A percentile compares a stretch with the other conserved stretches of the same genome.
These are phyloP conservation scores for Lithospermum erythrorhizon DNA, from an alignment of 257 asterid genomes.

Conservation along the genomic window DNA sequence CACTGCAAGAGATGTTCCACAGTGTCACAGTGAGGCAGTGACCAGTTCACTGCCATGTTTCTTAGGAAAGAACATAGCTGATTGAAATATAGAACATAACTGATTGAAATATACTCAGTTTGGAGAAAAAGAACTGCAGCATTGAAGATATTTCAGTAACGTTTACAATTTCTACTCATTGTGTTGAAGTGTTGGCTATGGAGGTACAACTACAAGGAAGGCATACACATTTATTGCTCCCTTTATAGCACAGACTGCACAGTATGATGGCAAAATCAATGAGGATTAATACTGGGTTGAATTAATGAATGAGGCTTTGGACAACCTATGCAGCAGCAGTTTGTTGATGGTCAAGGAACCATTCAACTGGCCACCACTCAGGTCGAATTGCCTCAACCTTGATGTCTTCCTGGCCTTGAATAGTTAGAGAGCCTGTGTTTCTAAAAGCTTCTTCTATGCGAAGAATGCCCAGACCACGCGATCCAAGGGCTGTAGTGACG, in stretches of 20 bases:
- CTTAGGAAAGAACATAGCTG: too few species aligned
- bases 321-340: slow-evolving; percentile 31
- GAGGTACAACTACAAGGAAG: neutral
- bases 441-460: slow-evolving; percentile 59
- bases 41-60: too few species aligned
- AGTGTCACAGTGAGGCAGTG: too few species aligned
- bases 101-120: too few species aligned
- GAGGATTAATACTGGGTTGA: too few species aligned
- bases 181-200: neutral
- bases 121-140: neutral
- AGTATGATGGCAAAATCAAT: too few species aligned
- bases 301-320: too few species aligned
- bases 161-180: too few species aligned
- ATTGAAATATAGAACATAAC: too few species aligned
- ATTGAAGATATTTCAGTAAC: neutral
- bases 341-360: slow-evolving; percentile 33
- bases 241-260: too few species aligned
- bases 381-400: slow-evolving; percentile 49
- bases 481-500: slow-evolving; percentile 66
- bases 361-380: slow-evolving; percentile 90
- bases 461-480: slow-evolving; percentile 57
- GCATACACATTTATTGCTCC: neutral
- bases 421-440: slow-evolving; percentile 24
- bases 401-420: slow-evolving; percentile 49
- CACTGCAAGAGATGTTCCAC: too few species aligned